These are phyloP conservation scores for Pseudozyma flocculosa DNA, from an alignment of 1,284 basidiomycete genomes.

Conservation along the genomic window DNA sequence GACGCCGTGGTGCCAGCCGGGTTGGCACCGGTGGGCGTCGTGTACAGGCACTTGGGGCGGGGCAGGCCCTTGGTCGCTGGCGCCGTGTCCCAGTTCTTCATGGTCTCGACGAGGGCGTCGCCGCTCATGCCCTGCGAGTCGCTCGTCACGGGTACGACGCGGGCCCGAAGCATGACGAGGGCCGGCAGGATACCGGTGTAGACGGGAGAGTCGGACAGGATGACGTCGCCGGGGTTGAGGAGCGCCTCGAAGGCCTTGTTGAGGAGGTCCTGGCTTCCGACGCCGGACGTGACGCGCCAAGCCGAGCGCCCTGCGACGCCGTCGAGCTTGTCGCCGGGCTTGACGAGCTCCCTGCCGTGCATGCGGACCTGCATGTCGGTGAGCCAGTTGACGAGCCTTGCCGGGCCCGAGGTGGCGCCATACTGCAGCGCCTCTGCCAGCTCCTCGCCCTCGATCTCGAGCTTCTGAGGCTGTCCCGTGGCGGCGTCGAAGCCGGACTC, in stretches of 20 bases:
- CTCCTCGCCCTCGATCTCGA: slow-evolving; percentile 55
- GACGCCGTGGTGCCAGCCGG: slow-evolving; percentile 55
- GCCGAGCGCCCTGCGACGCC: slow-evolving; percentile 25
- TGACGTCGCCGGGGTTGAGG: slow-evolving; percentile 76
- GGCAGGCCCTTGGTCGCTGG: slow-evolving; percentile 62
- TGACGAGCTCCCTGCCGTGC: slow-evolving; percentile 64
- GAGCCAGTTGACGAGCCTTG: slow-evolving; percentile 69
- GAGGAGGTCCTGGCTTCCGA: slow-evolving; percentile 83
- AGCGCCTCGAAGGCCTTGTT: slow-evolving; percentile 69
- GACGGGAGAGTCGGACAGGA: slow-evolving; percentile 81
- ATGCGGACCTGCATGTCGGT: slow-evolving; percentile 64
- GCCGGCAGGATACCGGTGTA: slow-evolving; percentile 62
- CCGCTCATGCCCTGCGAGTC: slow-evolving; percentile 76
- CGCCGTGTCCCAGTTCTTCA: slow-evolving; percentile 72
- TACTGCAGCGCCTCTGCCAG: slow-evolving; percentile 58
- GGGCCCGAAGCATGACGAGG: slow-evolving; percentile 32
- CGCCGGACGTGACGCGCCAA: slow-evolving; percentile 77
- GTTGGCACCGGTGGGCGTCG: slow-evolving; percentile 63
- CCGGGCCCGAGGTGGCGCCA: slow-evolving; percentile 72
- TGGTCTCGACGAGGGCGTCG: slow-evolving; percentile 66
- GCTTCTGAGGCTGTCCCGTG: slow-evolving; percentile 19
- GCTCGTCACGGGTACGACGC: slow-evolving; percentile 66
- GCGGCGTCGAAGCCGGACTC: slow-evolving; percentile 12
- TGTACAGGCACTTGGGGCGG: slow-evolving; percentile 81
- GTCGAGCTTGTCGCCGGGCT: slow-evolving; percentile 30